phyloP scores from a whole-genome alignment of 2,329 filamentous ascomycete genomes.

The Endocalyx cinctus region DNA sequence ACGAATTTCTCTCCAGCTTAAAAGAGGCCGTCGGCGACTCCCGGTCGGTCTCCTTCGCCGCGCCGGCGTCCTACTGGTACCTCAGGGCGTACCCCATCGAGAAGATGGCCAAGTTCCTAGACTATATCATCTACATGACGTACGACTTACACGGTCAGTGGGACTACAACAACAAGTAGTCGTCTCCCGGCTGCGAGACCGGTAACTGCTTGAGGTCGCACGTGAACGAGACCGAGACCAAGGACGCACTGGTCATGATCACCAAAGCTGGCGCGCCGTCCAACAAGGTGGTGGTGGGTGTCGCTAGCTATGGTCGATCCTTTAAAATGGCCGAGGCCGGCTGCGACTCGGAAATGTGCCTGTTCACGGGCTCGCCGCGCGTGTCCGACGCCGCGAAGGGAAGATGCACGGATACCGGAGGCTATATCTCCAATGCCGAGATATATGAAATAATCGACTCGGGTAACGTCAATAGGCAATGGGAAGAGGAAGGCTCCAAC shows the following conservation, averaged over 20 bases:
- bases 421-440: conserved; percentile 36
- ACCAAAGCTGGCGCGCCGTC: conserved; percentile 34
- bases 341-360: conserved; percentile 28
- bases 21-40: conserved; percentile 11
- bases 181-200: conserved; percentile 21
- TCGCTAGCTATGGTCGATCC: conserved; percentile 30
- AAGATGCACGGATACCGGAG: conserved; percentile 30
- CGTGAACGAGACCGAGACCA: conserved; percentile 33
- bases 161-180: background rate
- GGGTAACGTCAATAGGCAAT: conserved; percentile 9
- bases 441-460: conserved; percentile 26
- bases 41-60: conserved; percentile 22
- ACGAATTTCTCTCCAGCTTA: conserved; percentile 23
- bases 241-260: conserved; percentile 29
- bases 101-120: conserved; percentile 21
- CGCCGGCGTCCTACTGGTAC: conserved; percentile 29
- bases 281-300: conserved; percentile 28
- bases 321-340: conserved; percentile 28
- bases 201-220: conserved; percentile 29
- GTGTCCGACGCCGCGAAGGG: conserved; percentile 25
- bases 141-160: conserved; percentile 35
- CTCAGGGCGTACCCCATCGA: conserved; percentile 25
- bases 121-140: conserved; percentile 31
- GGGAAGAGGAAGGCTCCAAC: conserved; percentile 10
- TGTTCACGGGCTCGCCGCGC: conserved; percentile 22